Evolutionary conservation across 2,329 filamentous ascomycete genomes (phyloP).

Genomic region (Pestalotiopsis fici): DNA sequence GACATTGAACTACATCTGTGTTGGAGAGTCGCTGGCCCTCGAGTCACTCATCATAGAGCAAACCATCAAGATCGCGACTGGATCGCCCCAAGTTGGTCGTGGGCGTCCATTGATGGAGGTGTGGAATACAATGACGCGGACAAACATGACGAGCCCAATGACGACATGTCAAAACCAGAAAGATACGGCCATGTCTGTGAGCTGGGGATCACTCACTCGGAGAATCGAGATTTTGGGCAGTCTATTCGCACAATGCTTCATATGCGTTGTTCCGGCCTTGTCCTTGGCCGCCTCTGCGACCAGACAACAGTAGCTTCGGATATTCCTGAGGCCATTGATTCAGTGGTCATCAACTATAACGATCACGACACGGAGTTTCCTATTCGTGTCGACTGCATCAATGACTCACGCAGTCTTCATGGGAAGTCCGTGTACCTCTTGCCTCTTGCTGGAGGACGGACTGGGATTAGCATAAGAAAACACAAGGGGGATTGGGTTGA

Average conservation of each 20-base stretch:
- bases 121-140: too few species aligned
- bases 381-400: background rate
- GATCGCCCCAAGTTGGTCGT: background rate
- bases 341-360: background rate
- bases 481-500: background rate
- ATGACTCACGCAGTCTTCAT: background rate
- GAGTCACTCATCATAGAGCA: background rate
- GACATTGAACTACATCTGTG: background rate
- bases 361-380: background rate
- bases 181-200: background rate
- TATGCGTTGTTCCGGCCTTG: background rate
- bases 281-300: background rate
- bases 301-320: background rate
- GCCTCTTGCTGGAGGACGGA: background rate
- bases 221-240: background rate
- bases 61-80: background rate
- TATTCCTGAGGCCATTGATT: background rate
- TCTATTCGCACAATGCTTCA: background rate
- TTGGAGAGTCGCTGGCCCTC: background rate
- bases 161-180: fast-evolving
- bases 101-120: background rate
- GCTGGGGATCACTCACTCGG: fast-evolving
- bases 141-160: background rate
- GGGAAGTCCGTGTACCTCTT: background rate
- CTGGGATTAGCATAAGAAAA: background rate